Evolutionary conservation across 257 asterid genomes (phyloP).

Genomic region (Hygrophila difformis): DNA sequence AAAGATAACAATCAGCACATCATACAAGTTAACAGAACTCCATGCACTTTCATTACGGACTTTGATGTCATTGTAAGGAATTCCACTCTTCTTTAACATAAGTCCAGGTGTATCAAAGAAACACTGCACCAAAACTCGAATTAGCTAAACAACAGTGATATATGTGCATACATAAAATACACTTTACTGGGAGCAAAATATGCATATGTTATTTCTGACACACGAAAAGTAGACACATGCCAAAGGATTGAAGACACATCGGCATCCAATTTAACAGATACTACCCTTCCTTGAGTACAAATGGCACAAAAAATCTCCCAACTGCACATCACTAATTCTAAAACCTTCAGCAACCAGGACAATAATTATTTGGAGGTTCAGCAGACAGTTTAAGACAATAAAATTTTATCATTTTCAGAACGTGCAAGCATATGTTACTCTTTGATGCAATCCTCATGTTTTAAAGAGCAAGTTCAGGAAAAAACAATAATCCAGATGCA

Average conservation of each 20-base stretch:
- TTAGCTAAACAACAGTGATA: background rate
- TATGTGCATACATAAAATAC: too few species aligned
- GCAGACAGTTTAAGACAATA: too few species aligned
- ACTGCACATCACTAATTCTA: background rate
- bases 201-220: too few species aligned
- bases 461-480: too few species aligned
- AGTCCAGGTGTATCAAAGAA: slow-evolving; percentile 98
- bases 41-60: slow-evolving; percentile 86
- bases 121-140: slow-evolving; percentile 42
- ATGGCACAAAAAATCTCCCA: slow-evolving; percentile 8
- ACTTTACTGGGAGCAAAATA: background rate
- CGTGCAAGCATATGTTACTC: too few species aligned
- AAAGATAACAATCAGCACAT: slow-evolving; percentile 78
- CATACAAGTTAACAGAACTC: slow-evolving; percentile 72
- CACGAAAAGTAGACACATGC: too few species aligned
- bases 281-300: background rate
- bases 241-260: slow-evolving; percentile 3
- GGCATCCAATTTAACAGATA: background rate
- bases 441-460: too few species aligned
- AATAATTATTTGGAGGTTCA: too few species aligned
- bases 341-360: slow-evolving; percentile 5
- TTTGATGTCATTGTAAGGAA: slow-evolving; percentile 69
- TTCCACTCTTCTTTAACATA: slow-evolving; percentile 87
- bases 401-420: too few species aligned
- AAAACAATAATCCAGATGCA: too few species aligned